Evolutionary conservation across 1,284 basidiomycete species (phyloP), one percentile per base, ranked within the genome.

Genomic region (Microbotryum violaceum): DNA sequence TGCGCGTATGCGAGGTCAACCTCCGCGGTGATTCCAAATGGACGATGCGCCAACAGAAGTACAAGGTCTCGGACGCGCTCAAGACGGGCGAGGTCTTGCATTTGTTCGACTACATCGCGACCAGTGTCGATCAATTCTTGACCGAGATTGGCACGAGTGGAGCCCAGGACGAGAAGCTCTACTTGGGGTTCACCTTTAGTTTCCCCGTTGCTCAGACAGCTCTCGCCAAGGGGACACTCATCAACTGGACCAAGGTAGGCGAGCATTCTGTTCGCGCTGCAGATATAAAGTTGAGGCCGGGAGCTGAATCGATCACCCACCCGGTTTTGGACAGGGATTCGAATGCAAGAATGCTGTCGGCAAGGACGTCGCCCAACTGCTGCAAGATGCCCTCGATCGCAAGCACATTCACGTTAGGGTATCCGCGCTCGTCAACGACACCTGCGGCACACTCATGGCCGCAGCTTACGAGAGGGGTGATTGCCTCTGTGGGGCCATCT

Each of bases 141-240:
- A 93, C 85, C n/a, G 83, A 86, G 61, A 71, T 81, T 74, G 68
- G 80, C 71, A 74, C 79, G 66, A 61, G 77, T 6, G 64, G 66
- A 33, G 65, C 65, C 49, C 74, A 70, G 61, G 76, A 78, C 37
- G 79, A 79, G 71, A 79, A 85, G 62, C 70, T 97, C 63, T 85
- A 89, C 64, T 83, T 97, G 6, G 92, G 92, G 7, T 82, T 97
- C 58, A 97, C 92, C 0, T 98, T 98, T 77, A 91, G 89, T 52
- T 97, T 97, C 79, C 96, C 94, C 3, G 96, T 97, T 52, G 91
- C 97, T 73, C 96, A 98, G 75, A 91, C 90, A 0, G 92, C 94
- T 1, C 81, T 98, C 44, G 86, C 87, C 73, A 83, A 84, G 33
- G 94, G 96, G 3, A 89, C 85, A 64, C 85, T 98, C 61, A 79